Evolutionary conservation across 73 alveolate genomes (phyloP), one percentile per base, ranked within the genome.

Genomic region (Paramecium biaurelia): DNA sequence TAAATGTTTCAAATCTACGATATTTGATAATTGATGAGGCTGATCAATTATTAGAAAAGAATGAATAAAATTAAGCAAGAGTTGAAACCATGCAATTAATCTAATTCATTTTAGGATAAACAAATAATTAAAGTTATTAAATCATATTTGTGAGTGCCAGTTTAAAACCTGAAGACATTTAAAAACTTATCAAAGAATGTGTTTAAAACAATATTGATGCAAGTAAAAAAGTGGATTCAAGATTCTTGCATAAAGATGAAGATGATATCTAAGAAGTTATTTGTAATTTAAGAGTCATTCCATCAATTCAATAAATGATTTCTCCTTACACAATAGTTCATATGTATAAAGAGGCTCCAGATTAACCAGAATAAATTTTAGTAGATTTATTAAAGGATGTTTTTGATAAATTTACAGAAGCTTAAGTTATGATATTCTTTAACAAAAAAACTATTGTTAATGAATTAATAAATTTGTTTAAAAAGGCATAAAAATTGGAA

Each of bases 101-200:
- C 15, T 79, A 32, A 14, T 79, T 79, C 32, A 79, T 79, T 8
- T 14, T 79, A 10, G 90, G 90, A 18, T 45, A 79, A 47, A 79
- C 90, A 2, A 20, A 38, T 30, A 79, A 79, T 23, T 23, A 41
- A 41, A 45, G 18, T 42, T 79, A 43, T 23, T 43, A 79, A 45
- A 79, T 79, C 34, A 45, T 79, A 23, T 79, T 79, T 45, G 90
- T 79, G 23, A 79, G 90, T 79, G 90, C 90, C 0, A 79, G 76
- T 43, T 34, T 79, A 8, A 79, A 79, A 23, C 63, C 35, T 12
- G 56, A 79, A 41, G 90, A 79, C 5, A 79, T 79, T 23, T 28
- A 79, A 79, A 14, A 0, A 2, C 14, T 79, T 7, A 45, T 79
- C 2, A 43, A 23, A 20, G 90, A 79, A 2, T 79, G 90, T 43